Base-by-base conservation (phyloP, 352 stramenopile genomes). In the Phytophthora boehmeriae region DNA sequence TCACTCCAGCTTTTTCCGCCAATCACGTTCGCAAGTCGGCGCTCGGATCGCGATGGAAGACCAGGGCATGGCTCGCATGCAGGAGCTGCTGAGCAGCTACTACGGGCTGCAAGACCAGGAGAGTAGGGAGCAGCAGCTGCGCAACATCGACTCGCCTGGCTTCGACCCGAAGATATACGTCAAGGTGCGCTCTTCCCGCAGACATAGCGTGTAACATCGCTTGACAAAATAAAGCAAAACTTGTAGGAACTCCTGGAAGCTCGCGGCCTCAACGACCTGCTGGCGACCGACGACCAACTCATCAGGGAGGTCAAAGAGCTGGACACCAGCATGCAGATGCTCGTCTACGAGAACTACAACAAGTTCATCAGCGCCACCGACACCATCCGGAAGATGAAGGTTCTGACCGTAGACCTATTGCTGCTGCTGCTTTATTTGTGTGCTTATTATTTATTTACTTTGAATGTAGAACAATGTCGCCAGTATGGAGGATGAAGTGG, bases 301-400 rank as follows among this genome's bases (percentile, higher is more conserved):
- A 95, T 95, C 56, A 68, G 73, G 54, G 80, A 98, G 74, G 94
- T 97, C 51, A 97, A 98, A 63, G 93, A 95, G 32, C 83, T 99
- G 16, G 97, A 99, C 75, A 98, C 91, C 19, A 98, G 97, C 50
- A 99, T 99, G 97, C 98, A 99, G 80, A 99, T 98, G 75, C 83
- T 99, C 39, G 98, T 99, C 19, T 99, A 99, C 72, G 98, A 99
- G 66, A 99, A 99, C 77, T 99, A 99, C 86, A 98, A 97, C 78
- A 99, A 99, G 74, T 99, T 99, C 70, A 99, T 99, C 66, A 97
- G 93, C 66, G 97, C 97, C 30, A 99, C 98, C 1, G 97, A 99
- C 76, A 99, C 97, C 49, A 99, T 99, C 74, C 90, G 96, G 46
- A 97, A 97, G 65, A 97, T 98, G 90, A 96, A 96, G 67, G 81